Base-by-base conservation (phyloP, 257 asterid species). In the Primulina tabacum region DNA sequence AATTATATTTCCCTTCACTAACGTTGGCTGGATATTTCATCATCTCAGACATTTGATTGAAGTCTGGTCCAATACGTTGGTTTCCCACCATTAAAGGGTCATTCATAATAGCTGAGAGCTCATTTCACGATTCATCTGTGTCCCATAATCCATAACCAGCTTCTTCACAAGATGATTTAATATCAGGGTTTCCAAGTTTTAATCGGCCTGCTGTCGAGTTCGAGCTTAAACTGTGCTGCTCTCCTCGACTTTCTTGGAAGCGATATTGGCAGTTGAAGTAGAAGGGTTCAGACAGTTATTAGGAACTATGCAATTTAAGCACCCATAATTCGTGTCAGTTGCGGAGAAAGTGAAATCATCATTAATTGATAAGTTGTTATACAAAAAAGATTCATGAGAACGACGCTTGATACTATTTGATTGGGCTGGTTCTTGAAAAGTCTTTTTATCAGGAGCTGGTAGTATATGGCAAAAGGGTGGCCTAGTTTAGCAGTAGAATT, bases 271-370 rank as follows among this genome's bases (percentile, higher is more conserved):
- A n/a, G n/a, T 21, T 21, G 53, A 11, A 43, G 53, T 43, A 12
- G 53, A 11, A 43, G 6, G 53, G n/a, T 43, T 43, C 53, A 43
- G 53, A 43, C 6, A 43, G n/a, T 43, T 43, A 12, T 43, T 43
- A 43, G n/a, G n/a, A 12, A 43, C 53, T 3, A 43, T 43, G 53
- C 53, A 43, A 43, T 43, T 96, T 12, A 12, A 12, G 53, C 11
- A 43, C n/a, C n/a, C n/a, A 12, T 97, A 94, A 43, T 43, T 12
- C 14, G 11, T 3, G n/a, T 12, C n/a, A 32, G 62, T 26, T 60
- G 17, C 55, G 16, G 78, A 68, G 32, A 77, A 64, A 35, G 68
- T 76, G 28, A 62, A 64, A 62, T 66, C 79, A 35, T 74, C 72
- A 66, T 62, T 62, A 14, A 82, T 77, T 16, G 78, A 62, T 62